Evolutionary conservation across 257 asterid species (phyloP), one percentile per base, ranked within the genome.

Genomic region (Nicotiana knightiana): DNA sequence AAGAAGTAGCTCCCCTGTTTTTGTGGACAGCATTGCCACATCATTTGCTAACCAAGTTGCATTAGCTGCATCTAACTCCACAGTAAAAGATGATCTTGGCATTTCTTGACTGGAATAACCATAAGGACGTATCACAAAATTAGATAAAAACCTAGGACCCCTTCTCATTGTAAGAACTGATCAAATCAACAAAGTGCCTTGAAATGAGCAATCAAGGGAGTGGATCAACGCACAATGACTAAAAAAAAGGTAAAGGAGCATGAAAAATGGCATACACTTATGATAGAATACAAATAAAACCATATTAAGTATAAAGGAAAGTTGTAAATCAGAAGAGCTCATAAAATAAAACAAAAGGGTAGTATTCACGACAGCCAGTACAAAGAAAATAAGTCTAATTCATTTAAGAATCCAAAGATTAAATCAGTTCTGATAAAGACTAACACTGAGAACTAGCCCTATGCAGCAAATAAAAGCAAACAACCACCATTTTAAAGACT

Each of bases 11-110:
- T 96, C 99, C 87, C 99, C 98, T 16, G 95, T 89, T 87, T 94
- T 96, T 81, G 99, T 86, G 35, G 99, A 96, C 86, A 96, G 89
- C 90, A 96, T 88, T 33, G 93, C 99, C 81, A 96, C 99, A 88
- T 96, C 97, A 92, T 89, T 92, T 75, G 97, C 83, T 84, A 96
- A 86, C 99, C 99, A 96, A 8, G 97, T 88, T 33, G 98, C 98
- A 86, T 89, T 90, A 85, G 98, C 91, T 39, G 97, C 97, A 88
- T 96, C 99, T 68, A 94, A 94, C 93, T 96, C 99, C 82, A 89
- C 91, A 84, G 84, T 85, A 87, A 96, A 92, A 85, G 90, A 90
- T 84, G 97, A 88, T 84, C 96, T 91, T 81, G 91, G 90, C 90
- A 92, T 91, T 83, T 96, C 99, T 85, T 86, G 97, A 89, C 97